A percentile compares a stretch with the other conserved stretches of the same genome.
Evolutionary conservation across 345 rosid species (phyloP).

Genomic region (Populus deltoides): DNA sequence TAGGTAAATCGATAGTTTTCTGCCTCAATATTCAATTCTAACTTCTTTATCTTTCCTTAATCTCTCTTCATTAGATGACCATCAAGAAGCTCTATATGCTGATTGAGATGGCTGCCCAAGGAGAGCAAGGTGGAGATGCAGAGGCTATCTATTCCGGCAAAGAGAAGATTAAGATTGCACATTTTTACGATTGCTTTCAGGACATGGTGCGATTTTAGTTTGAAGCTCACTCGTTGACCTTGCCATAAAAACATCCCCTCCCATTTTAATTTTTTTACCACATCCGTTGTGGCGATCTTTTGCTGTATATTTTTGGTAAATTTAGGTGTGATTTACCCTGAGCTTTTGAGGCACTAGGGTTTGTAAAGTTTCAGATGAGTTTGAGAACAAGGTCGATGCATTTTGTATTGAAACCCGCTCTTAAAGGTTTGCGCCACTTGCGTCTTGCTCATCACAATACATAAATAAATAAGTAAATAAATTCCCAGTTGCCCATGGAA

Average conservation of each 20-base stretch:
- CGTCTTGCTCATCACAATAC: neutral
- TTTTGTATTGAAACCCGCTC: neutral
- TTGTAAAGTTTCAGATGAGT: neutral
- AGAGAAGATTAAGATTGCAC: conserved; percentile 64
- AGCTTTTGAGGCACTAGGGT: neutral
- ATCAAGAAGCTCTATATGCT: conserved; percentile 85
- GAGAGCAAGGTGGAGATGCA: conserved; percentile 71
- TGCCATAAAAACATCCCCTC: neutral
- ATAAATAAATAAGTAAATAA: neutral
- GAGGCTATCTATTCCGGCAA: conserved; percentile 69
- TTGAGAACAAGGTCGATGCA: neutral
- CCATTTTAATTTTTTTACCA: neutral
- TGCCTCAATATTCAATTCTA: neutral
- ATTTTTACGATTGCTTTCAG: conserved; percentile 79
- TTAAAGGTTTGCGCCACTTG: neutral
- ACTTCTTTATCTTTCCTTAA: conserved; percentile 9
- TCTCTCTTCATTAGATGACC: conserved; percentile 36
- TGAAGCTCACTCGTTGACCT: neutral
- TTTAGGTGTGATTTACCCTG: neutral
- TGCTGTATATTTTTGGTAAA: neutral
- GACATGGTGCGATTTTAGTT: conserved; percentile 59
- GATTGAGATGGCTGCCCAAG: conserved; percentile 96
- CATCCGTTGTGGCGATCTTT: neutral
- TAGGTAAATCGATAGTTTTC: neutral
- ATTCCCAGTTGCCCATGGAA: neutral